Evolutionary conservation across 352 stramenopile genomes (phyloP).

Genomic region (Globisporangium abappressorium): DNA sequence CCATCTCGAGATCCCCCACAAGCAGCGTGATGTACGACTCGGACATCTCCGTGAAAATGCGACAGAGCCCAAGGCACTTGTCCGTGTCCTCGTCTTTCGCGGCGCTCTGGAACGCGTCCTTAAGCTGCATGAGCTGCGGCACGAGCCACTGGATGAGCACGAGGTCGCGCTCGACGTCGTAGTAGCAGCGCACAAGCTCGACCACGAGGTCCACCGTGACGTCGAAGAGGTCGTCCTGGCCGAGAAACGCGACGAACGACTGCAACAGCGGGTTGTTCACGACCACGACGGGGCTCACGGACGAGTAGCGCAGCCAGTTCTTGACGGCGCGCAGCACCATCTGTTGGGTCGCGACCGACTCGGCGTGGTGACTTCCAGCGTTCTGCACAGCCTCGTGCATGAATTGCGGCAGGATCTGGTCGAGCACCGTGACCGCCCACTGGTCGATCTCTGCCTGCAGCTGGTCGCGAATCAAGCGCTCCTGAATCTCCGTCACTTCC

Average conservation of each 20-base stretch:
- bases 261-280: constrained; percentile 69
- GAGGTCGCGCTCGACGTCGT: constrained; percentile 39
- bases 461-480: constrained; percentile 39
- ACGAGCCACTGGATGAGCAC: constrained; percentile 76
- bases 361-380: constrained; percentile 4
- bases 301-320: constrained; percentile 65
- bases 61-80: constrained; percentile 71
- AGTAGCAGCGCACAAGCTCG: constrained; percentile 69
- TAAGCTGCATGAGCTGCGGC: constrained; percentile 67
- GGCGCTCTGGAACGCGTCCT: constrained; percentile 46
- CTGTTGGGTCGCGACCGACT: constrained; percentile 42
- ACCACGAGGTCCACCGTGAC: constrained; percentile 79
- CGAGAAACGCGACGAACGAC: constrained; percentile 59
- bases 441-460: constrained; percentile 63
- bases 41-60: constrained; percentile 89
- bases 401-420: constrained; percentile 65
- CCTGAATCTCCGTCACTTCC: constrained; percentile 51
- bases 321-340: constrained; percentile 56
- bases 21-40: constrained; percentile 85
- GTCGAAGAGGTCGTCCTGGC: constrained; percentile 81
- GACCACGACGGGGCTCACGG: constrained; percentile 35
- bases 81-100: constrained; percentile 69
- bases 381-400: constrained; percentile 59
- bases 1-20: constrained; percentile 51
- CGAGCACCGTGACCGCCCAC: constrained; percentile 55